Percentiles rank a stretch among this genome's conserved stretches.
Evolutionary conservation across 1,284 basidiomycete species (phyloP).

Genomic region (Xerocomus cyaneibrunnescens): DNA sequence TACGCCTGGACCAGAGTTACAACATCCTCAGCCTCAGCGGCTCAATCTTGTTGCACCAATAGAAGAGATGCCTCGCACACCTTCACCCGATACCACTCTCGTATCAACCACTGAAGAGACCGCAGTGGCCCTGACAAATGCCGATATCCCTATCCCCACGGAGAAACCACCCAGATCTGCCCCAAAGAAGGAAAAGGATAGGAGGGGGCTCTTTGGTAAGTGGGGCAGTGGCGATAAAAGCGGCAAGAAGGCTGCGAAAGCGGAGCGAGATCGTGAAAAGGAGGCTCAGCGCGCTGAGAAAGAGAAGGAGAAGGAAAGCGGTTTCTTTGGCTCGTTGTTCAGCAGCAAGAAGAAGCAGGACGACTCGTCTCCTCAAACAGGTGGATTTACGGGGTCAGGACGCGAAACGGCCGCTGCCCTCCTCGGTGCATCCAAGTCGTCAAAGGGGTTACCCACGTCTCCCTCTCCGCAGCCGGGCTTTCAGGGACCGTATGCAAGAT

Average conservation of each 20-base stretch:
- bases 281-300: conserved; percentile 52
- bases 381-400: conserved; percentile 57
- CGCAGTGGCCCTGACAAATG: conserved; percentile 19
- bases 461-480: conserved; percentile 58
- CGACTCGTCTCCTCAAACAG: conserved; percentile 49
- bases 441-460: conserved; percentile 60
- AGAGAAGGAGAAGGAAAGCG: conserved; percentile 54
- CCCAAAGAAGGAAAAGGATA: conserved; percentile 72
- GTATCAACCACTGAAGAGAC: conserved; percentile 33
- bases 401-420: conserved; percentile 82
- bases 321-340: conserved; percentile 90
- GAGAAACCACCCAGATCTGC: conserved; percentile 37
- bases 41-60: conserved; percentile 34
- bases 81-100: conserved; percentile 42
- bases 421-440: conserved; percentile 78
- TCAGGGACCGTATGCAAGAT: conserved; percentile 73
- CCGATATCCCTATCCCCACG: conserved; percentile 26
- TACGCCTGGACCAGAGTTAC: conserved; percentile 46
- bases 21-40: conserved; percentile 55
- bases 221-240: conserved; percentile 65
- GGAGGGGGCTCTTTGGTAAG: conserved; percentile 71
- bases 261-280: conserved; percentile 45
- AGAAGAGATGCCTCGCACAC: conserved; percentile 44
- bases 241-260: conserved; percentile 54
- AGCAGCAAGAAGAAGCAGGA: conserved; percentile 82